These are phyloP conservation scores for Debaryomycetaceae sp. DNA, from an alignment of 1,139 yeast species.

Conservation along the genomic window DNA sequence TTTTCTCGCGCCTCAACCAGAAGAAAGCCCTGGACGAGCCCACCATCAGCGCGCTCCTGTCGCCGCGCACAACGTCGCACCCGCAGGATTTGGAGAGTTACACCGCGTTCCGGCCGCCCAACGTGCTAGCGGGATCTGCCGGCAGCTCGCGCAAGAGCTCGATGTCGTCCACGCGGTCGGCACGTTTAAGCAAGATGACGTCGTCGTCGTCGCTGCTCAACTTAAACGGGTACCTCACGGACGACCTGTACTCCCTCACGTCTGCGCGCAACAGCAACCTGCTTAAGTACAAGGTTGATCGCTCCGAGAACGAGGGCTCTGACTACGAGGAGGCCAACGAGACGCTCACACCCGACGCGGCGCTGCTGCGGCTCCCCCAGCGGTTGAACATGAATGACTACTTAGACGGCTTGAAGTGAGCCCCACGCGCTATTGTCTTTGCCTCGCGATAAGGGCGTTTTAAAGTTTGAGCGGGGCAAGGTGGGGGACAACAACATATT, in stretches of 20 bases:
- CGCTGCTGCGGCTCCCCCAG: constrained; percentile 9
- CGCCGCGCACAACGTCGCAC: constrained; percentile 18
- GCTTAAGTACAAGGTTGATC: constrained; percentile 7
- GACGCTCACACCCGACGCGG: constrained; percentile 9
- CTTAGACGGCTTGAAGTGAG: constrained; percentile 22
- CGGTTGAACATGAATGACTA: constrained; percentile 22
- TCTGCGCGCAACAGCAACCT: constrained; percentile 4
- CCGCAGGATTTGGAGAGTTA: constrained; percentile 17
- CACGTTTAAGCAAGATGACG: constrained; percentile 31
- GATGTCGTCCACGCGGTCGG: constrained; percentile 15
- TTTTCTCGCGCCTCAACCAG: constrained; percentile 20
- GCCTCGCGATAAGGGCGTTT: too few relatives aligned
- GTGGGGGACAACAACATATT: too few relatives aligned
- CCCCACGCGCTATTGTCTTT: too few relatives aligned
- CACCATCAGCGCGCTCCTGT: constrained; percentile 30
- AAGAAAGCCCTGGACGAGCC: constrained; percentile 9
- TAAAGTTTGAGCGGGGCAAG: too few relatives aligned
- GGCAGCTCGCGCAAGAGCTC: constrained; percentile 24
- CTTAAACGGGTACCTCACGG: constrained; percentile 42
- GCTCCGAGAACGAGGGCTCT: constrained; percentile 9
- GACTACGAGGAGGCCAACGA: constrained; percentile 14
- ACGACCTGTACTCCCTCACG: constrained; percentile 20
- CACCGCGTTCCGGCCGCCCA: constrained; percentile 6
- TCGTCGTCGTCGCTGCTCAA: constrained; percentile 42
- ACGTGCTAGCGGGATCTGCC: constrained; percentile 1